These are phyloP conservation scores for Schizophyllum amplum DNA, from an alignment of 1,284 basidiomycete species.

Conservation along the genomic window DNA sequence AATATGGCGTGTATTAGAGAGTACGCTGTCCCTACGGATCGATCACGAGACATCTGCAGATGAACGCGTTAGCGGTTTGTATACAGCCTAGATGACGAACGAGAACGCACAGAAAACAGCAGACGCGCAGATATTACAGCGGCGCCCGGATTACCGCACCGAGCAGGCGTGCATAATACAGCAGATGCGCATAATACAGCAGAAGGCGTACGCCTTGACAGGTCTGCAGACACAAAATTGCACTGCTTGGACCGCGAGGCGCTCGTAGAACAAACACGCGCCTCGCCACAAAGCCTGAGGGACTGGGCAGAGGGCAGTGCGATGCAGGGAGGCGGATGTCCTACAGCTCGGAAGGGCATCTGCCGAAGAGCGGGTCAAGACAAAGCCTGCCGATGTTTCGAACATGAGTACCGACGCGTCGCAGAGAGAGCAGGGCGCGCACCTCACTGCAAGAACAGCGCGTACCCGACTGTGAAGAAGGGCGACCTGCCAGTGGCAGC, in stretches of 20 bases:
- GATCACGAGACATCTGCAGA: too few species aligned
- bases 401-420: neutral
- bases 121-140: too few species aligned
- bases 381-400: neutral
- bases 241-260: too few species aligned
- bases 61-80: too few species aligned
- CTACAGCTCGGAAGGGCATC: too few species aligned
- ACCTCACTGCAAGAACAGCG: too few species aligned
- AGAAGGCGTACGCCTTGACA: neutral
- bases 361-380: neutral
- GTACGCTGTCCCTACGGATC: too few species aligned
- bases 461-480: neutral
- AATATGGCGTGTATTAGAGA: too few species aligned
- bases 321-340: neutral
- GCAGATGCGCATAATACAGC: neutral
- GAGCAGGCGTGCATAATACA: too few species aligned
- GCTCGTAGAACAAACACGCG: neutral
- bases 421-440: neutral
- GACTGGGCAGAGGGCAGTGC: neutral
- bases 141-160: too few species aligned
- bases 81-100: too few species aligned
- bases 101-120: too few species aligned
- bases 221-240: neutral
- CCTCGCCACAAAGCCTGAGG: neutral
- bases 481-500: neutral